These are phyloP conservation scores for Combretum micranthum DNA, from an alignment of 345 rosid species.

Conservation along the genomic window DNA sequence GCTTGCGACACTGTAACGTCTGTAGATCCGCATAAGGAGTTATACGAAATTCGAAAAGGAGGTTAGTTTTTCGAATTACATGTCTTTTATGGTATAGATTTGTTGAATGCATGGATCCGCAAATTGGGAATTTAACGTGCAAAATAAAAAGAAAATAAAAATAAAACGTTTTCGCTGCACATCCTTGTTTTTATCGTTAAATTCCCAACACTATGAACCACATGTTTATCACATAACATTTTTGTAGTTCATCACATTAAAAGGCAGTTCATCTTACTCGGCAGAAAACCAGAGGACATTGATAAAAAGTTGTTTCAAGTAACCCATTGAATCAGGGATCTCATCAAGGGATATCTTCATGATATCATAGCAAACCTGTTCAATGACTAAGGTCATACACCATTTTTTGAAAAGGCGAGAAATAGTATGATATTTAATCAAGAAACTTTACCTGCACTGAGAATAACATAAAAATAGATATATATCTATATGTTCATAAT, in stretches of 20 bases:
- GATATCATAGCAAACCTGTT: slow-evolving; percentile 22
- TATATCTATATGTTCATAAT: neutral
- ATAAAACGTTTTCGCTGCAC: too few relatives aligned
- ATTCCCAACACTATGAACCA: too few relatives aligned
- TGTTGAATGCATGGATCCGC: too few relatives aligned
- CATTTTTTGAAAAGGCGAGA: slow-evolving; percentile 1
- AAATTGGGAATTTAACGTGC: too few relatives aligned
- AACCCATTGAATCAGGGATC: slow-evolving; percentile 20
- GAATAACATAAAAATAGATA: neutral
- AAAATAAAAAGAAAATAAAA: too few relatives aligned
- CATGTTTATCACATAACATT: neutral
- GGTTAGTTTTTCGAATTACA: too few relatives aligned
- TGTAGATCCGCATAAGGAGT: too few relatives aligned
- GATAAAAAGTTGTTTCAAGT: slow-evolving; percentile 19
- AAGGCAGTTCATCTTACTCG: slow-evolving; percentile 11
- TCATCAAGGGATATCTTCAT: slow-evolving; percentile 20
- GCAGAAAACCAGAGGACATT: slow-evolving; percentile 22
- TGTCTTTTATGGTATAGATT: too few relatives aligned
- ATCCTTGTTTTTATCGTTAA: too few relatives aligned
- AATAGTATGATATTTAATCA: neutral
- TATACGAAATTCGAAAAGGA: too few relatives aligned
- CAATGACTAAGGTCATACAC: neutral
- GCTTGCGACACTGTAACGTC: too few relatives aligned
- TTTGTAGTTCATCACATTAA: neutral
- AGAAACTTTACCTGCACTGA: neutral